Conservation (phyloP, 139 green algal genomes). For the Tetradesmus lagerheimii region DNA sequence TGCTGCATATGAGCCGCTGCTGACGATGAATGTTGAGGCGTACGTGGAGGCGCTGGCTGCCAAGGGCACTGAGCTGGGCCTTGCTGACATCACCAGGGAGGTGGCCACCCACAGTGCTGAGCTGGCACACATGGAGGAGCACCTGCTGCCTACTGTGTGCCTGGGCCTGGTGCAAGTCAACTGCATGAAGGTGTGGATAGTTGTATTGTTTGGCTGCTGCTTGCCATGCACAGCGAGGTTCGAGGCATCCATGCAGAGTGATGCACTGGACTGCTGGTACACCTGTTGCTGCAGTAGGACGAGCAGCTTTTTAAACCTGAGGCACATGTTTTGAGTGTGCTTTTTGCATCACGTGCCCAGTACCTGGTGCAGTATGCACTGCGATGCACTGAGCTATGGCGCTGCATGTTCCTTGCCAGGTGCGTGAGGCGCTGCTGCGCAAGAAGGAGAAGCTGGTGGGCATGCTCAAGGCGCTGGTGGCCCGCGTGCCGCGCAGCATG, state of each 20-base stretch:
- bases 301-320: too few species aligned
- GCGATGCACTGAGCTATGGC: neutral
- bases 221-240: too few species aligned
- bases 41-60: slow-evolving; percentile 68
- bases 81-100: slow-evolving; percentile 67
- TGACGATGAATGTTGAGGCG: slow-evolving; percentile 68
- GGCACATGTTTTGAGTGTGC: neutral
- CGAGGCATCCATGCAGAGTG: too few species aligned
- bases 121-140: slow-evolving; percentile 61
- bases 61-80: slow-evolving; percentile 67
- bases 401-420: slow-evolving; percentile 28
- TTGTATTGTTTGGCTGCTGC: too few species aligned
- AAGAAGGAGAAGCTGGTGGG: slow-evolving; percentile 79
- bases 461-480: slow-evolving; percentile 69
- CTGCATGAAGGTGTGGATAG: slow-evolving; percentile 56
- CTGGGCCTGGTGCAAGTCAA: slow-evolving; percentile 73
- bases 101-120: slow-evolving; percentile 63
- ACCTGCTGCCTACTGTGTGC: slow-evolving; percentile 63
- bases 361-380: neutral
- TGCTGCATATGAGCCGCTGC: slow-evolving; percentile 57
- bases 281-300: neutral
- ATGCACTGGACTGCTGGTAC: neutral
- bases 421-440: slow-evolving; percentile 72
- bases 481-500: slow-evolving; percentile 62
- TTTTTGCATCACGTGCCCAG: neutral